These are phyloP conservation scores for Xylariaceae sp. DNA, from an alignment of 2,329 filamentous ascomycete genomes.

Conservation along the genomic window DNA sequence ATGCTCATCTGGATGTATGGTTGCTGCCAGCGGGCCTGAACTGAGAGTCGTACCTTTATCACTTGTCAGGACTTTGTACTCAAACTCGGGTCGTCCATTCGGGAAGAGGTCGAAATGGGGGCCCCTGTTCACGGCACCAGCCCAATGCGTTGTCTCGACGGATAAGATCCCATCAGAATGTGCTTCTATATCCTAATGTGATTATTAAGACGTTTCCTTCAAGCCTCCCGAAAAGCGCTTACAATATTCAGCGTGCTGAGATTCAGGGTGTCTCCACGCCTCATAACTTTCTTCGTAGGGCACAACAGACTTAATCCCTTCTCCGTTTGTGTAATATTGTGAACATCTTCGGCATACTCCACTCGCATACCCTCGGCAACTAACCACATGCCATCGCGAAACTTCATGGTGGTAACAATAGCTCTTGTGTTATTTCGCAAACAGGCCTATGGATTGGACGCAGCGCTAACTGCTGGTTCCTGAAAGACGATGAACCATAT, in stretches of 20 bases:
- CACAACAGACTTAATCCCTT: slow-evolving; percentile 58
- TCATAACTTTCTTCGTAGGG: slow-evolving; percentile 57
- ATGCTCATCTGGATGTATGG: slow-evolving; percentile 50
- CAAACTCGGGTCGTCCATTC: slow-evolving; percentile 47
- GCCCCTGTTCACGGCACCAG: slow-evolving; percentile 53
- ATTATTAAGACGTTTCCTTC: slow-evolving; percentile 10
- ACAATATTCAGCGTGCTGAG: slow-evolving; percentile 56
- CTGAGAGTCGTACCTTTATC: slow-evolving; percentile 51
- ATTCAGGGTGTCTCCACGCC: slow-evolving; percentile 59
- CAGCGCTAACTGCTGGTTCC: not conserved
- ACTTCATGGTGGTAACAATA: slow-evolving; percentile 51
- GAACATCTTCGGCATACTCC: slow-evolving; percentile 68
- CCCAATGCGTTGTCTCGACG: slow-evolving; percentile 60
- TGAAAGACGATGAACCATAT: not conserved
- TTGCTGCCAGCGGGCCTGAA: slow-evolving; percentile 56
- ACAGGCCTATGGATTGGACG: slow-evolving; percentile 3
- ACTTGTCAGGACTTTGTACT: slow-evolving; percentile 44
- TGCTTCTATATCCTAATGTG: slow-evolving; percentile 54
- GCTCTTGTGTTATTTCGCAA: not conserved
- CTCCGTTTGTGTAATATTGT: slow-evolving; percentile 51
- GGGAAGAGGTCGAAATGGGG: slow-evolving; percentile 63
- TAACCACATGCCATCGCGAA: slow-evolving; percentile 70
- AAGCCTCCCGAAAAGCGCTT: slow-evolving; percentile 21
- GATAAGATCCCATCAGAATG: slow-evolving; percentile 62
- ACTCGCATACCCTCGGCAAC: slow-evolving; percentile 61